A percentile compares a stretch with the other conserved stretches of the same genome.
These are phyloP conservation scores for Akanthomyces dipterigenus DNA, from an alignment of 2,329 filamentous ascomycete species.

Conservation along the genomic window DNA sequence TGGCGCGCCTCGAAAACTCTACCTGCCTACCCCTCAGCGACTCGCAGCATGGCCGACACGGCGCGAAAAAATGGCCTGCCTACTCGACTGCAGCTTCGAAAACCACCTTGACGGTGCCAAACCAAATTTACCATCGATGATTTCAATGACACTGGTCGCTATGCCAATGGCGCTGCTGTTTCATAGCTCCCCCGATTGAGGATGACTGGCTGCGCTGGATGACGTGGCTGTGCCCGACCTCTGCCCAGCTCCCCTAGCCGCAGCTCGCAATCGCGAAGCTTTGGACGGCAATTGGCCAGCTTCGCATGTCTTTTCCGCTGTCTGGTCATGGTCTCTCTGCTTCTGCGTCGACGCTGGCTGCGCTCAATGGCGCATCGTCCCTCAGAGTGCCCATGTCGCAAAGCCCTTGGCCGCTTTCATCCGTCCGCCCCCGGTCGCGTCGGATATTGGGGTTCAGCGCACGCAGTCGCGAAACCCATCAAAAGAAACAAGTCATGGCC, in stretches of 20 bases:
- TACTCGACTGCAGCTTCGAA: not conserved
- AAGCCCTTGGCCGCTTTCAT: not conserved
- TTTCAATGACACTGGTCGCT: not conserved
- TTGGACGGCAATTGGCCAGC: not conserved
- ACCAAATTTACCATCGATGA: not conserved
- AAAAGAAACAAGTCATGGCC: not conserved
- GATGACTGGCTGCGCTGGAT: not conserved
- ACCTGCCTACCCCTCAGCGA: constrained; percentile 14
- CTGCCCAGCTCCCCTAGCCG: not conserved
- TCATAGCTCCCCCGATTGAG: not conserved
- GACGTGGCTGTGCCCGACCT: constrained; percentile 1
- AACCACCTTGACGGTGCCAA: not conserved
- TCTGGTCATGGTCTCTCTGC: not conserved
- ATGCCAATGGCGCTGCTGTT: not conserved
- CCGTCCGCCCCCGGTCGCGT: not conserved
- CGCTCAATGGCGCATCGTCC: constrained; percentile 1
- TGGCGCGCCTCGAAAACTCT: constrained; percentile 13
- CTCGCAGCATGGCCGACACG: constrained; percentile 7
- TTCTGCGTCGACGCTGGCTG: not conserved
- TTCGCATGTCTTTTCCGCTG: not conserved
- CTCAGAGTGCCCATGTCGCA: constrained; percentile 2
- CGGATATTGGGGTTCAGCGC: not conserved
- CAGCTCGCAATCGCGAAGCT: not conserved
- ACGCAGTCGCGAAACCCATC: not conserved
- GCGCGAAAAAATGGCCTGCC: not conserved